A percentile compares a stretch with the other conserved stretches of the same genome.
These are phyloP conservation scores for Pleurotus citrinopileatus DNA, from an alignment of 768 basidiomycete genomes.

Conservation along the genomic window DNA sequence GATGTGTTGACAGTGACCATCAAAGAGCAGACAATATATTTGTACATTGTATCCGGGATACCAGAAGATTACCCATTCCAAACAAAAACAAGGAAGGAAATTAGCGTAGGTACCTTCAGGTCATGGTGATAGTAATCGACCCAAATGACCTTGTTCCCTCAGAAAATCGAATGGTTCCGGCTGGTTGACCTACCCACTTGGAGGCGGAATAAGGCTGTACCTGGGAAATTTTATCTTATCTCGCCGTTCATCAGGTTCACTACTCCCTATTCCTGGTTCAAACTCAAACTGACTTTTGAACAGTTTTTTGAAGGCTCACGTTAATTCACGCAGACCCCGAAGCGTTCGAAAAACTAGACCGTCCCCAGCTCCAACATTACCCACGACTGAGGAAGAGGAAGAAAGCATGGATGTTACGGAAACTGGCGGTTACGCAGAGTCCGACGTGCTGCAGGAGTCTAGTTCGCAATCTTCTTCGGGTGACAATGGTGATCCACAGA, in stretches of 20 bases:
- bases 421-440: constrained; percentile 19
- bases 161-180: constrained; percentile 98
- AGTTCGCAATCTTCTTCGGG: constrained; percentile 64
- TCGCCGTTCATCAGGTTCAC: constrained; percentile 85
- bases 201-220: constrained; percentile 69
- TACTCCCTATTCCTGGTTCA: neutral
- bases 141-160: constrained; percentile 17
- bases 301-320: constrained; percentile 67
- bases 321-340: constrained; percentile 60
- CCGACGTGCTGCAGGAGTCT: constrained; percentile 52
- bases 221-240: constrained; percentile 91
- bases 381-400: constrained; percentile 15
- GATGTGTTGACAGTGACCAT: constrained; percentile 84
- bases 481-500: constrained; percentile 59
- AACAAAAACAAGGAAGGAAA: constrained; percentile 96
- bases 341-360: constrained; percentile 28
- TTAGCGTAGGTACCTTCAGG: constrained; percentile 65
- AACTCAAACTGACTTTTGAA: constrained; percentile 9
- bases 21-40: constrained; percentile 85
- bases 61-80: constrained; percentile 87
- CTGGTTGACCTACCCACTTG: constrained; percentile 90
- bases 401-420: constrained; percentile 12
- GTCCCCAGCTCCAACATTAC: constrained; percentile 17
- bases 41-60: constrained; percentile 88
- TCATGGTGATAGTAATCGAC: constrained; percentile 6